Evolutionary conservation across 306 rosid species (phyloP), one percentile per base, ranked within the genome.

Genomic region (Arachis hypogaea): DNA sequence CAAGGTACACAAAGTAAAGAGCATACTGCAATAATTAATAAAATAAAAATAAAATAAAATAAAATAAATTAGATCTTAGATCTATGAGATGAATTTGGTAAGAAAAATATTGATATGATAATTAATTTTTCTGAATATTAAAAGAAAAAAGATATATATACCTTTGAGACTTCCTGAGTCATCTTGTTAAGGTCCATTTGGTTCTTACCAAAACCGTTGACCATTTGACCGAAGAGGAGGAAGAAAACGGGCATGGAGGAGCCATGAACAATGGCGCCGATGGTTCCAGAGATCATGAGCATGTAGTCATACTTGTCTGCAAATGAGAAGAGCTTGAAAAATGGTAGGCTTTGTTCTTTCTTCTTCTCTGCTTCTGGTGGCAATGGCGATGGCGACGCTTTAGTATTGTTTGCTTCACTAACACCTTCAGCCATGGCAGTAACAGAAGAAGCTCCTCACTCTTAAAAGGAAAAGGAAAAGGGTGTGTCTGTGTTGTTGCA

Each of bases 211-310:
- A 94, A 94, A 54, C 99, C 97, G 63, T 94, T 94, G 50, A 94
- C 96, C 99, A 94, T 94, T 87, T 94, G 77, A 66, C 99, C 99
- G 52, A 94, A 94, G 22, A 94, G 84, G 30, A 94, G 92, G 66
- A 94, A 95, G 90, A 95, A 95, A 62, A 95, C 87, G 0, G 99
- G 99, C 98, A 92, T 95, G 75, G 99, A 95, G 7, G 99, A 90
- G 76, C 99, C 99, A 76, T 95, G 99, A 68, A 95, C 51, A 30
- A 95, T 76, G 68, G 99, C 99, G 38, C 99, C 99, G 6, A 95
- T 8, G 83, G 92, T 92, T 1, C 99, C 99, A 2, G 85, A 71
- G 76, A 76, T 76, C 99, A 95, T 95, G 18, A 95, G 89, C 38
- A 87, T 52, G 46, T 68, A 87, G 54, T 95, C 99, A 68, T 76